Conservation (phyloP, 2,329 filamentous ascomycete species). For the Fusarium sp. region DNA sequence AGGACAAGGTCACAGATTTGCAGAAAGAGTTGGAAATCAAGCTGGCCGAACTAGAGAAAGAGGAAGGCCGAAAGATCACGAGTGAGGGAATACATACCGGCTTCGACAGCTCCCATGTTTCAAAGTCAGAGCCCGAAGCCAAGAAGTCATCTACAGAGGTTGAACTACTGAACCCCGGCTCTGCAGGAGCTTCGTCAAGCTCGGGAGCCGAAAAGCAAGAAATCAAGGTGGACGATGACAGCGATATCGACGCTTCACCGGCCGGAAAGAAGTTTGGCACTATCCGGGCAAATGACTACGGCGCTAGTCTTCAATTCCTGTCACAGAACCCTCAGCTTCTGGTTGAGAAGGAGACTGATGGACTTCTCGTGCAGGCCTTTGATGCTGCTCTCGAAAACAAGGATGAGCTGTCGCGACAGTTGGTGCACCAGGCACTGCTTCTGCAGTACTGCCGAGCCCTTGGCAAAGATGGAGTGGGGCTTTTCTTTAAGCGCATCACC, state of each 20-base stretch:
- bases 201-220: constrained; percentile 33
- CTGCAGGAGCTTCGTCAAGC: constrained; percentile 41
- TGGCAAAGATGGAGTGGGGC: constrained; percentile 85
- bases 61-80: constrained; percentile 91
- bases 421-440: constrained; percentile 91
- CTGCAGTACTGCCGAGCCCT: constrained; percentile 95
- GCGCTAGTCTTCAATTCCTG: constrained; percentile 80
- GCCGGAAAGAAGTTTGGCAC: constrained; percentile 84
- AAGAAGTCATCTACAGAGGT: constrained; percentile 67
- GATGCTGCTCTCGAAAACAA: constrained; percentile 84
- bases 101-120: constrained; percentile 88
- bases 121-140: constrained; percentile 67
- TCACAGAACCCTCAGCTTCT: constrained; percentile 82
- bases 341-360: constrained; percentile 88
- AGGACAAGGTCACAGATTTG: constrained; percentile 80
- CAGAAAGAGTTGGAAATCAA: constrained; percentile 81
- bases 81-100: constrained; percentile 90
- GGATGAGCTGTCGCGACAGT: constrained; percentile 83
- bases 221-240: constrained; percentile 69
- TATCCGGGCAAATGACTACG: constrained; percentile 82
- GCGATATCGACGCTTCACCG: constrained; percentile 80
- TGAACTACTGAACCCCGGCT: constrained; percentile 82
- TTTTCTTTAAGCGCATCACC: constrained; percentile 98
- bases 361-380: constrained; percentile 90
- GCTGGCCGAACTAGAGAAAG: constrained; percentile 84